Evolutionary conservation across 108 stramenopile species (phyloP), one percentile per base, ranked within the genome.

Genomic region (Hondaea fermentalgiana): DNA sequence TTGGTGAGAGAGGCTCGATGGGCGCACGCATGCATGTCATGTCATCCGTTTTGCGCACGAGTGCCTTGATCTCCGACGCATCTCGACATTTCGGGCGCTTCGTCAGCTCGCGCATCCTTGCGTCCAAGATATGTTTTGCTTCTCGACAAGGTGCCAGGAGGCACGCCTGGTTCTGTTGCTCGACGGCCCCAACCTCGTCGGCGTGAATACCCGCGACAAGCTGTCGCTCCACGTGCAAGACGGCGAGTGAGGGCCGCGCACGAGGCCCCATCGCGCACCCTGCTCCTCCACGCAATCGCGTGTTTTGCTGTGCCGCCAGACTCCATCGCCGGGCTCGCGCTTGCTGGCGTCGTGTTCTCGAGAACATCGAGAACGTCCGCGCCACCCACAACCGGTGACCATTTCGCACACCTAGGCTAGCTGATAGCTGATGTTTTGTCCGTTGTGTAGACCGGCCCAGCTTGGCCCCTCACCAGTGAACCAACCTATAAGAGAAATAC

Each of bases 1-100:
- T 83, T 16, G 76, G 76, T 6, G 76, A 83, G 25, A 83, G 51
- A 6, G 76, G 76, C 25, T 83, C 76, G 19, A 53, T 83, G 25
- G 76, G 76, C 76, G 76, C 76, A 8, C 76, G 19, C 76, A 83
- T 53, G 42, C 64, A 69, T 28, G 64, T 69, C 64, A 69, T 69
- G 1, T 69, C 64, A 3, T 69, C 64, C 42, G 64, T 42, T 10
- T 28, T 42, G 64, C 64, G 64, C 12, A 69, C 42, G 17, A 69
- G 25, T 17, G 64, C 21, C 64, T 69, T 17, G 64, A 69, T 69
- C 14, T 35, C 35, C 35, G 35, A 35, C 35, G 35, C 35, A 35
- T 35, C 35, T 35, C 35, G 64, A 23, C 42, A 28, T 17, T 69
- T 69, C 8, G 64, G 64, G 14, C 64, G 14, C 17, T 8, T 17